These are phyloP conservation scores for Penicillium olsonii DNA, from an alignment of 2,329 filamentous ascomycete genomes.

Conservation along the genomic window DNA sequence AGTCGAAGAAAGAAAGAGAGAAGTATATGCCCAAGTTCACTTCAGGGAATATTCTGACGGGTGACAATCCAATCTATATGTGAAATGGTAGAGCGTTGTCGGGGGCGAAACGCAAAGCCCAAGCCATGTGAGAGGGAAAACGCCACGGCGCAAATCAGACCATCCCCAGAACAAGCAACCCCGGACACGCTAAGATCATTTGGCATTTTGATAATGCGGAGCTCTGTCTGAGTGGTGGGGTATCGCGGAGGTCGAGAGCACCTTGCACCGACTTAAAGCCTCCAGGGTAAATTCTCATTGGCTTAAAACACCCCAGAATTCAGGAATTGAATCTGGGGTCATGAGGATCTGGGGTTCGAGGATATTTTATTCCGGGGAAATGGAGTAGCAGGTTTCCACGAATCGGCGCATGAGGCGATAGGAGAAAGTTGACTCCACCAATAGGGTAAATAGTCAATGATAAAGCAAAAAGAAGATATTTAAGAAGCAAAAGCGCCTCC, in stretches of 20 bases:
- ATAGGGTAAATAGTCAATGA: slow-evolving; percentile 19
- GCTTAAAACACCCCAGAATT: slow-evolving; percentile 2
- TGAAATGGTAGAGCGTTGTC: slow-evolving; percentile 3
- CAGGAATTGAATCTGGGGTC: slow-evolving; percentile 22
- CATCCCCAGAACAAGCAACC: slow-evolving; percentile 11
- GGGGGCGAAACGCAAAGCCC: slow-evolving; percentile 2
- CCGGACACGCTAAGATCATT: slow-evolving; percentile 21
- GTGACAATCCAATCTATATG: slow-evolving; percentile 3
- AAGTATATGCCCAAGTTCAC: neutral
- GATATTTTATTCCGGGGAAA: slow-evolving; percentile 28
- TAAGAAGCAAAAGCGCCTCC: neutral
- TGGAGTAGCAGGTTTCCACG: slow-evolving; percentile 27
- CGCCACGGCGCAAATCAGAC: slow-evolving; percentile 16
- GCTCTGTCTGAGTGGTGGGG: slow-evolving; percentile 31
- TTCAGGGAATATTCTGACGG: neutral
- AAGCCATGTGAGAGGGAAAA: slow-evolving; percentile 9
- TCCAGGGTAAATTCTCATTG: slow-evolving; percentile 10
- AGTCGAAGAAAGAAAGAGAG: neutral
- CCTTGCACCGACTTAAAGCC: slow-evolving; percentile 3
- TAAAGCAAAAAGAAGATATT: slow-evolving; percentile 1
- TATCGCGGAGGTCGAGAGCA: slow-evolving; percentile 17
- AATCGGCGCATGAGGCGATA: slow-evolving; percentile 22
- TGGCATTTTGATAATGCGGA: slow-evolving; percentile 18
- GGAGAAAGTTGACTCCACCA: slow-evolving; percentile 32
- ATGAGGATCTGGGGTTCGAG: slow-evolving; percentile 32